Percentiles rank a stretch among this genome's conserved stretches.
phyloP scores from a whole-genome alignment of 75 land plant species.

The Chamaecyparis obtusa region DNA sequence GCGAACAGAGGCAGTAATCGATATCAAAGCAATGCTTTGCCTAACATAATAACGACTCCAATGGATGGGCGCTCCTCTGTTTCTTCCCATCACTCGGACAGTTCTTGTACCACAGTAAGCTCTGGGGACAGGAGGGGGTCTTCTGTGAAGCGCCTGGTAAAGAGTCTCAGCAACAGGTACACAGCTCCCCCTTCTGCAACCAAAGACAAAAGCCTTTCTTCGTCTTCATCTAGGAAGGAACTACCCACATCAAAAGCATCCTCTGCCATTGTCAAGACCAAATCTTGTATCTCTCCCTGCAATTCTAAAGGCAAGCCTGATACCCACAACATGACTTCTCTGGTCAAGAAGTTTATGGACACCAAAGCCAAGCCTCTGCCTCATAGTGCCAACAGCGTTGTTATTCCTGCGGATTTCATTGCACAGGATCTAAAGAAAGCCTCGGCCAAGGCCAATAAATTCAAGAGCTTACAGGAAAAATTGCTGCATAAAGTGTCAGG shows the following conservation, averaged over 20 bases:
- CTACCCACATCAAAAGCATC: not conserved
- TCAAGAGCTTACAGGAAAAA: conserved; percentile 39
- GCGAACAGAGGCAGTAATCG: conserved; percentile 2
- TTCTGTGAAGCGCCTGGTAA: conserved; percentile 10
- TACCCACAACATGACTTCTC: conserved; percentile 5
- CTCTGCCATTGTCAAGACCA: conserved; percentile 8
- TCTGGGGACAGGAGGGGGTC: not conserved
- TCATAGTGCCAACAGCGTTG: conserved; percentile 2
- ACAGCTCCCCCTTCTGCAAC: not conserved
- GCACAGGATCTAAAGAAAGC: conserved; percentile 51
- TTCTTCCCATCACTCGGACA: not conserved
- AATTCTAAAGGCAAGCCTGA: conserved; percentile 1
- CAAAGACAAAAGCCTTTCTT: not conserved
- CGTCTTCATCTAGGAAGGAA: conserved; percentile 2
- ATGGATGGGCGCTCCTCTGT: conserved; percentile 6
- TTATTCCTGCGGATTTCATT: conserved; percentile 35
- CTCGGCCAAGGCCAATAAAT: conserved; percentile 18
- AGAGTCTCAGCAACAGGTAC: conserved; percentile 3
- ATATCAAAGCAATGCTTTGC: conserved; percentile 4
- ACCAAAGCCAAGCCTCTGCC: conserved; percentile 22
- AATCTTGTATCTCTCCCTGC: not conserved
- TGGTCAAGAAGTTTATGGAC: conserved; percentile 58
- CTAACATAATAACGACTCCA: not conserved
- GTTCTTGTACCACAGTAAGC: not conserved
- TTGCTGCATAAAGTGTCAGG: conserved; percentile 32